These are phyloP conservation scores for Neonectria neomacrospora DNA, from an alignment of 2,329 filamentous ascomycete species.

Conservation along the genomic window DNA sequence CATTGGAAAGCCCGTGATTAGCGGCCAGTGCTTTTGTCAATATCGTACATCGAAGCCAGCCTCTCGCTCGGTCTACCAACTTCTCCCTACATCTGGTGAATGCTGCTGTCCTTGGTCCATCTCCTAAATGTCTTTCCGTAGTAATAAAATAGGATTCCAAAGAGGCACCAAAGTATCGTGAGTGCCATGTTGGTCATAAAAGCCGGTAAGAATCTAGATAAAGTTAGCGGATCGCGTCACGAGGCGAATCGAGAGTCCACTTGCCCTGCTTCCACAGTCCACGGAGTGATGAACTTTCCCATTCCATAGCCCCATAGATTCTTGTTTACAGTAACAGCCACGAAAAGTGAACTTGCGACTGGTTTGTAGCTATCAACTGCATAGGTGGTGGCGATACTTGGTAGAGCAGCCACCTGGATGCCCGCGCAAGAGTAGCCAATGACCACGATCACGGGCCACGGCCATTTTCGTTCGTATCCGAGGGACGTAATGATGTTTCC, in stretches of 20 bases:
- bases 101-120: constrained; percentile 24
- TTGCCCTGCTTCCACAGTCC: constrained; percentile 21
- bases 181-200: constrained; percentile 28
- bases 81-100: constrained; percentile 5
- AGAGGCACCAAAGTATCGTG: constrained; percentile 10
- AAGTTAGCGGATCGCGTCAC: not conserved
- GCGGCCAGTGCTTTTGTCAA: not conserved
- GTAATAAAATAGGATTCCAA: constrained; percentile 21
- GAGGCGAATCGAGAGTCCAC: not conserved
- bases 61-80: not conserved
- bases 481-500: constrained; percentile 58
- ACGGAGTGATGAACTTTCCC: constrained; percentile 23
- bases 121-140: constrained; percentile 23
- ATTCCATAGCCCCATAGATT: constrained; percentile 29
- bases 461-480: constrained; percentile 60
- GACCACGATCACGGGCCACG: constrained; percentile 60
- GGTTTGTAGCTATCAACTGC: constrained; percentile 74
- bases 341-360: constrained; percentile 58
- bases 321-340: constrained; percentile 30
- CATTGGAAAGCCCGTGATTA: not conserved
- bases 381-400: constrained; percentile 68
- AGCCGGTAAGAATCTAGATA: not conserved
- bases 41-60: not conserved
- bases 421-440: constrained; percentile 56
- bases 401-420: constrained; percentile 59